Conservation (phyloP, 1,284 basidiomycete species). For the Macrocybe sp. region DNA sequence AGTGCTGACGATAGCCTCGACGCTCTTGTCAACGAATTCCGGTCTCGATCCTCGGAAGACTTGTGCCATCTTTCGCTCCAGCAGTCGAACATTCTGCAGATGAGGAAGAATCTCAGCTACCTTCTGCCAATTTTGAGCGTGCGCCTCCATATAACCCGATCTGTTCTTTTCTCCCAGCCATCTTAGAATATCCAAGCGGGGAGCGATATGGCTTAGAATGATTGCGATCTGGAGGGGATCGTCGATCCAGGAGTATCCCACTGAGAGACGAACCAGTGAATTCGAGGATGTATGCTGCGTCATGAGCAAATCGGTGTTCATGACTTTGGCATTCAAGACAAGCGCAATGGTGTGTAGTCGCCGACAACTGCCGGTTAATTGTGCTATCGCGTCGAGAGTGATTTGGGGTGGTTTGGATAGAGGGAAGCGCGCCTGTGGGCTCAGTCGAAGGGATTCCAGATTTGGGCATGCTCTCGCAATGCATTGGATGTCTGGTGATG, state of each 20-base stretch:
- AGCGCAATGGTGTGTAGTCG: slow-evolving; percentile 58
- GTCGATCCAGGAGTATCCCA: slow-evolving; percentile 67
- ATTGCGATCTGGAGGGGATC: slow-evolving; percentile 65
- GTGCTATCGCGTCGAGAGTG: slow-evolving; percentile 53
- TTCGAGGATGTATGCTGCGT: slow-evolving; percentile 49
- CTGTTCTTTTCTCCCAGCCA: slow-evolving; percentile 74
- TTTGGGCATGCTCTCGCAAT: slow-evolving; percentile 58
- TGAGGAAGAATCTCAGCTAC: slow-evolving; percentile 63
- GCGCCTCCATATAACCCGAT: slow-evolving; percentile 59
- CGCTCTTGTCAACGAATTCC: slow-evolving; percentile 39
- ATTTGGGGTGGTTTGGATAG: slow-evolving; percentile 44
- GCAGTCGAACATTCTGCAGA: slow-evolving; percentile 57
- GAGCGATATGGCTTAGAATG: slow-evolving; percentile 70
- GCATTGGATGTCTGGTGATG: slow-evolving; percentile 50
- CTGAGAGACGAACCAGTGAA: slow-evolving; percentile 60
- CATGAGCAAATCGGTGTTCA: slow-evolving; percentile 38
- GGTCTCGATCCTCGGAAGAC: slow-evolving; percentile 20
- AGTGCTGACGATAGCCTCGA: slow-evolving; percentile 51
- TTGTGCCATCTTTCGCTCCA: slow-evolving; percentile 47
- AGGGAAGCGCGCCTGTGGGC: slow-evolving; percentile 62
- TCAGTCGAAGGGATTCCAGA: slow-evolving; percentile 60
- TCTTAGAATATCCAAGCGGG: slow-evolving; percentile 58
- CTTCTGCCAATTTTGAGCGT: slow-evolving; percentile 63
- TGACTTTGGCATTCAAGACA: slow-evolving; percentile 55
- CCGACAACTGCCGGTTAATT: slow-evolving; percentile 51